Evolutionary conservation across 495 filamentous ascomycete genomes (phyloP).

Genomic region (Tuber microsphaerosporum): DNA sequence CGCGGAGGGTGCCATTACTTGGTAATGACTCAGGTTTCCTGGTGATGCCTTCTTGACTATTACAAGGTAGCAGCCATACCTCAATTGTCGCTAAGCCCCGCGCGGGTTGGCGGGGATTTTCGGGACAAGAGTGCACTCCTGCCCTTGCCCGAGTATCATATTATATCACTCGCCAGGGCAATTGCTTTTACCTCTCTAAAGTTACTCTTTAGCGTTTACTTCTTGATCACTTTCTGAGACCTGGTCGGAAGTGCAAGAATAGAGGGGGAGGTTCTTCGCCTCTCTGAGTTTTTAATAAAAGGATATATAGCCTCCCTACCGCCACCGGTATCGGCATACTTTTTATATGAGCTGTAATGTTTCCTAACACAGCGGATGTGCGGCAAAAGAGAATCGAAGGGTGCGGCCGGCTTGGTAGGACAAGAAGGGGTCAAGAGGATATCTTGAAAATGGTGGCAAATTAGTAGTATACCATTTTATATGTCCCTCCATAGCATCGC

Average conservation of each 20-base stretch:
- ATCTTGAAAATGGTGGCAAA: neutral
- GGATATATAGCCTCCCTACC: neutral
- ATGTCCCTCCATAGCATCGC: neutral
- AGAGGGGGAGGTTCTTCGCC: neutral
- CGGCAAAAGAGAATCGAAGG: neutral
- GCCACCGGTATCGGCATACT: neutral
- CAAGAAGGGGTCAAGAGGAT: neutral
- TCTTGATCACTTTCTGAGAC: neutral
- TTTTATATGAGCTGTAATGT: neutral
- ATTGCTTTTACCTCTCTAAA: too few relatives aligned
- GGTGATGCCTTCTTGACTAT: too few relatives aligned
- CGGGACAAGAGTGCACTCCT: too few relatives aligned
- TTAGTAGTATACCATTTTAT: neutral
- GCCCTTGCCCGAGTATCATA: neutral
- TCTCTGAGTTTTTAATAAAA: neutral
- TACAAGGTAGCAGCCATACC: too few relatives aligned
- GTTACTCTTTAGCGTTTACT: neutral
- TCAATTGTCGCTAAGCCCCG: too few relatives aligned
- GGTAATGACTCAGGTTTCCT: too few relatives aligned
- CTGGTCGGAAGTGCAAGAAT: neutral
- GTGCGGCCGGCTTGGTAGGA: neutral
- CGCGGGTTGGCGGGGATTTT: too few relatives aligned
- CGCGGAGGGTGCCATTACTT: too few relatives aligned
- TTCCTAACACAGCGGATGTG: neutral
- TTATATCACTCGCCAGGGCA: neutral